Conservation (phyloP, 768 basidiomycete genomes). For the Ramaria rubella region DNA sequence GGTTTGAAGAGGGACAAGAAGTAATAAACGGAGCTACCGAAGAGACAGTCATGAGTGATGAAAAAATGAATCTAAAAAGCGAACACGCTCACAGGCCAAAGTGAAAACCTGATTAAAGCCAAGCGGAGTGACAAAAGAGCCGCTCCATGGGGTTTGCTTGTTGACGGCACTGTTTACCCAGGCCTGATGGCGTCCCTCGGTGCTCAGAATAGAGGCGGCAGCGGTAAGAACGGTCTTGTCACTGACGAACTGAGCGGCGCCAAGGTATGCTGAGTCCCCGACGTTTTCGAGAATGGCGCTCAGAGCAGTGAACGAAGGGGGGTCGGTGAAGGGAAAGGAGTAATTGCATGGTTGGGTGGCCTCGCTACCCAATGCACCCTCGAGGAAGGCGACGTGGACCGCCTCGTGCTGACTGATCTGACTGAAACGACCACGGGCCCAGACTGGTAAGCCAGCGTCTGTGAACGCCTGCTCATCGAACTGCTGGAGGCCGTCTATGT, state of each 20-base stretch:
- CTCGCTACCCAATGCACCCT: slow-evolving; percentile 26
- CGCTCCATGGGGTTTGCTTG: slow-evolving; percentile 39
- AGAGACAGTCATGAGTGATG: not conserved
- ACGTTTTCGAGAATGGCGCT: slow-evolving; percentile 48
- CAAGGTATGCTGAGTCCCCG: slow-evolving; percentile 51
- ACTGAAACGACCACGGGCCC: slow-evolving; percentile 29
- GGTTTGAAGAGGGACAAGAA: slow-evolving; percentile 35
- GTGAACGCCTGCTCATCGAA: slow-evolving; percentile 38
- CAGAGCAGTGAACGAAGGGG: slow-evolving; percentile 38
- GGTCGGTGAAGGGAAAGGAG: slow-evolving; percentile 38
- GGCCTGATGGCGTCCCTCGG: slow-evolving; percentile 46
- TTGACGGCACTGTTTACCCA: slow-evolving; percentile 42
- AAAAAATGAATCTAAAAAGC: no score
- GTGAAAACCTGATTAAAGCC: slow-evolving; percentile 41
- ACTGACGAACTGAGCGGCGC: slow-evolving; percentile 39
- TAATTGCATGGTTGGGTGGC: slow-evolving; percentile 36
- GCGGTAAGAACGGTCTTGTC: slow-evolving; percentile 42
- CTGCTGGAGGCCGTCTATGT: slow-evolving; percentile 35
- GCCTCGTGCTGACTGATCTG: slow-evolving; percentile 38
- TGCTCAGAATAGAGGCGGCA: slow-evolving; percentile 52
- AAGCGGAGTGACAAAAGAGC: slow-evolving; percentile 40
- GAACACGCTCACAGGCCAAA: slow-evolving; percentile 31
- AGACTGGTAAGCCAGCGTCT: slow-evolving; percentile 30
- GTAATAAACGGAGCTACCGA: slow-evolving; percentile 3
- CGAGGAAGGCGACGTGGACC: slow-evolving; percentile 34